A percentile compares a stretch with the other conserved stretches of the same genome.
These are phyloP conservation scores for Lachnellula occidentalis DNA, from an alignment of 2,329 filamentous ascomycete genomes.

Conservation along the genomic window DNA sequence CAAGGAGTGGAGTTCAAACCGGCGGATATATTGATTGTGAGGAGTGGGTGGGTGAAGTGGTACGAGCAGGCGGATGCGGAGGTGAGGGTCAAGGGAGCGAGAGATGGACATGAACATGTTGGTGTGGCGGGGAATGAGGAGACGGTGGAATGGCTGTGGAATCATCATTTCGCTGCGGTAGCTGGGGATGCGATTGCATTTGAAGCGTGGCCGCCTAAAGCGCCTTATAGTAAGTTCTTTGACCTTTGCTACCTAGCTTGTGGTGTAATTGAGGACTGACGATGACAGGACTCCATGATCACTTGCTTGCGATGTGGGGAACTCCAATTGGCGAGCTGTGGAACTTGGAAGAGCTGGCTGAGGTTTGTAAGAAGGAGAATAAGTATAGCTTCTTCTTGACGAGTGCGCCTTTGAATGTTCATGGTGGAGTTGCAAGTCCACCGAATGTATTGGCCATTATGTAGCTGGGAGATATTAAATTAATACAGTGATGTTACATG, in stretches of 20 bases:
- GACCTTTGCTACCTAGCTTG: neutral
- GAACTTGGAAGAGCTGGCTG: constrained; percentile 26
- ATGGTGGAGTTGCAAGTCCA: constrained; percentile 22
- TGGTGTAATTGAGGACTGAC: neutral
- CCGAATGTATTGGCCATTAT: constrained; percentile 26
- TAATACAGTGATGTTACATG: neutral
- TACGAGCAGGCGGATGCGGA: constrained; percentile 25
- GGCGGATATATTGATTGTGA: constrained; percentile 45
- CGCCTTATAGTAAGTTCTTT: constrained; percentile 5
- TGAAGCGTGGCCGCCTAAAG: constrained; percentile 25
- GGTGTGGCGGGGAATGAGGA: constrained; percentile 20
- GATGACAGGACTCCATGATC: constrained; percentile 23
- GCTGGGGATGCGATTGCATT: constrained; percentile 26
- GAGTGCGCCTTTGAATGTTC: constrained; percentile 49
- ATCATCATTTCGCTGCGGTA: constrained; percentile 27
- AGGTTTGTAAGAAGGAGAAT: constrained; percentile 45
- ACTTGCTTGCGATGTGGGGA: constrained; percentile 26
- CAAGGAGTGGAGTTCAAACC: constrained; percentile 42
- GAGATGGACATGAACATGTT: constrained; percentile 10
- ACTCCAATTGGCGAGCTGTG: constrained; percentile 29
- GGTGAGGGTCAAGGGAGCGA: constrained; percentile 8
- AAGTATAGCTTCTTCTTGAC: constrained; percentile 59
- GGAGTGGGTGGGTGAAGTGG: constrained; percentile 40
- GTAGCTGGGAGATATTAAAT: neutral
- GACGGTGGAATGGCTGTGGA: constrained; percentile 26